These are phyloP conservation scores for Colletotrichum sp. DNA, from an alignment of 2,329 filamentous ascomycete species.

Conservation along the genomic window DNA sequence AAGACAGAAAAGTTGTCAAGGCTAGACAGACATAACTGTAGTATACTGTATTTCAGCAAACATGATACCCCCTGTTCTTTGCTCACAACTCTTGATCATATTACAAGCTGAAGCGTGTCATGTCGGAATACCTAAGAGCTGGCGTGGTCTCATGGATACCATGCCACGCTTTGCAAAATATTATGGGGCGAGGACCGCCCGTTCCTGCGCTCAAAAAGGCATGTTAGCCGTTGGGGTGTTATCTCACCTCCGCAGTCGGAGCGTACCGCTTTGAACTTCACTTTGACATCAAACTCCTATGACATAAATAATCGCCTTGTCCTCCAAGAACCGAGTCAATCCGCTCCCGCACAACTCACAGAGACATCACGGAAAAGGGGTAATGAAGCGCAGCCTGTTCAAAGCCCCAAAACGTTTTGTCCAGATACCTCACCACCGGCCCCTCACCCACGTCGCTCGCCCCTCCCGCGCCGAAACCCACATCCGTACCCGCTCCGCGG, in stretches of 20 bases:
- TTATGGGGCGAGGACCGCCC: neutral
- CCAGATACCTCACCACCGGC: neutral
- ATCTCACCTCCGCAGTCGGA: slow-evolving; percentile 13
- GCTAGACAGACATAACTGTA: neutral
- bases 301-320: neutral
- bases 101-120: neutral
- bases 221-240: neutral
- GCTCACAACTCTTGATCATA: neutral
- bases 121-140: neutral
- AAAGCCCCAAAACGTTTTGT: neutral
- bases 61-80: slow-evolving; percentile 10
- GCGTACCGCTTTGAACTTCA: neutral
- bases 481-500: neutral
- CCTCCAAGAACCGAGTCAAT: neutral
- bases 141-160: neutral
- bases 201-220: neutral
- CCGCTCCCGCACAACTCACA: too few relatives aligned
- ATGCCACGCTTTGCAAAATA: neutral
- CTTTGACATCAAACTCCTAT: neutral
- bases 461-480: neutral
- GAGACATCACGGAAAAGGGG: neutral
- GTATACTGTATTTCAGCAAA: slow-evolving; percentile 4
- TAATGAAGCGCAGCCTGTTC: slow-evolving; percentile 4
- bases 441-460: neutral
- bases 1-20: slow-evolving; percentile 16